These are phyloP conservation scores for Ilyonectria sp. DNA, from an alignment of 2,329 filamentous ascomycete species.

Conservation along the genomic window DNA sequence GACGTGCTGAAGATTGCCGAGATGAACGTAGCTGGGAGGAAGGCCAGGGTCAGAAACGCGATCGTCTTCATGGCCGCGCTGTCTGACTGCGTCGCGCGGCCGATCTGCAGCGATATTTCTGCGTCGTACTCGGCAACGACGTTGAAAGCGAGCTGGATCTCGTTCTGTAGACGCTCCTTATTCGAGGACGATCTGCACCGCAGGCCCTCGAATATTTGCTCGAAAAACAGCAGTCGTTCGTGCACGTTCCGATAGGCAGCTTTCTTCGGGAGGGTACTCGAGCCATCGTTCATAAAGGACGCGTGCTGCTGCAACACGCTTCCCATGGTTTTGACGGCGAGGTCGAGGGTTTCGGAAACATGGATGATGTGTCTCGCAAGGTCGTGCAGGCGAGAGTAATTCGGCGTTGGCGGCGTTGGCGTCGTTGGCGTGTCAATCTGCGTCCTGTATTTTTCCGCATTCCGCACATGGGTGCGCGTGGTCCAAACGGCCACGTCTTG, in stretches of 20 bases:
- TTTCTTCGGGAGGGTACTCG: neutral
- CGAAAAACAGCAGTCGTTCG: constrained; percentile 51
- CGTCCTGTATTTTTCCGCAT: constrained; percentile 47
- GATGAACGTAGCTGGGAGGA: constrained; percentile 67
- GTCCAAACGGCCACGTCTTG: constrained; percentile 50
- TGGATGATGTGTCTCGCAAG: constrained; percentile 62
- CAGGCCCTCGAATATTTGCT: constrained; percentile 54
- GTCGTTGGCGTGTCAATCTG: constrained; percentile 40
- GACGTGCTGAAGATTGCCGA: constrained; percentile 63
- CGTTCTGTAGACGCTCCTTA: constrained; percentile 64
- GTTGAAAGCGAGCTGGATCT: constrained; percentile 69
- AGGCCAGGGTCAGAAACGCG: constrained; percentile 63
- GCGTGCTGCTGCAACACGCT: constrained; percentile 53
- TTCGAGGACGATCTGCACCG: constrained; percentile 56
- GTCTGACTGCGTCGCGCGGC: constrained; percentile 58
- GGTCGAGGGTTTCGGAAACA: constrained; percentile 59
- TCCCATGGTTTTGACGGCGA: constrained; percentile 51
- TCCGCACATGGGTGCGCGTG: constrained; percentile 54
- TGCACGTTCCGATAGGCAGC: constrained; percentile 43
- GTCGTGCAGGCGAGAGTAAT: constrained; percentile 58
- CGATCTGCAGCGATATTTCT: constrained; percentile 56
- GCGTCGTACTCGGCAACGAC: constrained; percentile 60
- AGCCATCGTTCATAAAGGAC: constrained; percentile 26
- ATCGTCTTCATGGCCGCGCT: constrained; percentile 68
- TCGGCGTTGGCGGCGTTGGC: constrained; percentile 49